phyloP scores from a whole-genome alignment of 495 filamentous ascomycete genomes.

The Xylaria scruposa region DNA sequence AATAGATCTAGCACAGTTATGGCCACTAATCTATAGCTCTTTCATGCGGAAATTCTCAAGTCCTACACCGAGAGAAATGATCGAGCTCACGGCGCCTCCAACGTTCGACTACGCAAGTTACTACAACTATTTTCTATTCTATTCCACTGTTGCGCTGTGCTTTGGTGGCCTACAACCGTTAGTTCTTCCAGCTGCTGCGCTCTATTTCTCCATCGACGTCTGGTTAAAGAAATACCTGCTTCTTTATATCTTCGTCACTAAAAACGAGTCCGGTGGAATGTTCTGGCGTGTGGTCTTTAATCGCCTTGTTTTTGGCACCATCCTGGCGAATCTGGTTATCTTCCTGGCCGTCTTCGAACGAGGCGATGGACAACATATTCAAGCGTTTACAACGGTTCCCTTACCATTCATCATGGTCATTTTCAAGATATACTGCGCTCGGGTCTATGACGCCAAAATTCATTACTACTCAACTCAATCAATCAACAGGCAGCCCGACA shows the following conservation, averaged over 20 bases:
- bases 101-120: slow-evolving; percentile 95
- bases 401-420: slow-evolving; percentile 78
- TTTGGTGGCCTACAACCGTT: slow-evolving; percentile 89
- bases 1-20: slow-evolving; percentile 84
- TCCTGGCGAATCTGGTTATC: slow-evolving; percentile 80
- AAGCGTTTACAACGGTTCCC: slow-evolving; percentile 72
- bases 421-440: slow-evolving; percentile 87
- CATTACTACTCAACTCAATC: slow-evolving; percentile 75
- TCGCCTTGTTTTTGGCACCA: slow-evolving; percentile 81
- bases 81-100: slow-evolving; percentile 91
- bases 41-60: slow-evolving; percentile 81
- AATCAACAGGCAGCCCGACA: slow-evolving; percentile 58
- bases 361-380: slow-evolving; percentile 58
- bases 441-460: slow-evolving; percentile 75
- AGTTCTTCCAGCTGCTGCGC: slow-evolving; percentile 83
- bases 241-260: slow-evolving; percentile 94
- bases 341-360: slow-evolving; percentile 73
- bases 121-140: slow-evolving; percentile 96
- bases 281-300: slow-evolving; percentile 94
- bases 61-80: slow-evolving; percentile 90
- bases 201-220: slow-evolving; percentile 89
- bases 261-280: slow-evolving; percentile 92
- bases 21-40: slow-evolving; percentile 79
- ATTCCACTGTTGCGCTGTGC: slow-evolving; percentile 85
- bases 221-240: slow-evolving; percentile 95